Base-by-base conservation (phyloP, 192 early-diverging fungal species). In the Phlyctochytrium bullatum region DNA sequence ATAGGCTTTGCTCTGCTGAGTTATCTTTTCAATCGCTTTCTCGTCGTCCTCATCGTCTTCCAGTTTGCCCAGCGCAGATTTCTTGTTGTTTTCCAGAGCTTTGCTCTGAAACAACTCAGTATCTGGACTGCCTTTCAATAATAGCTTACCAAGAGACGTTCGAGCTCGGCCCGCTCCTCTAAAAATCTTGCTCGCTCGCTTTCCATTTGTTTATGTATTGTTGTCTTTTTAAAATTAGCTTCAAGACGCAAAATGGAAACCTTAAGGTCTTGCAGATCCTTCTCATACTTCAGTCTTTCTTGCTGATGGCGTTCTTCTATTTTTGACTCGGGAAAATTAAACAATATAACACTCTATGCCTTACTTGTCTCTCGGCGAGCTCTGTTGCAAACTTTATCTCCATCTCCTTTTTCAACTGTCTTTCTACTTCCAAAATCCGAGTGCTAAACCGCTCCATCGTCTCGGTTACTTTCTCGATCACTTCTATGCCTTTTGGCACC, bases 11-110 rank as follows among this genome's bases (percentile, higher is more conserved):
- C 10, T 6, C 12, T 57, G 10, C 33, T 62, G 10, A 56, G 16
- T 10, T 12, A 35, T 20, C 16, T 17, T 16, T 12, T 36, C 33
- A 17, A 20, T 40, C 1, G 23, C 32, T 14, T 40, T 31, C 25
- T 72, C 70, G 32, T 75, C 74, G 61, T 76, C 74, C 33, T 71
- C 69, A 29, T 75, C 74, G 61, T 76, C 74, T 40, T 76, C 74
- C 10, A 76, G 54, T 3, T 30, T 28, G 32, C 68, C 76, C 47
- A 71, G 51, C 27, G 64, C 64, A 2, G 71, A 67, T 25, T 33
- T 23, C 23, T 51, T 62, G 14, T 58, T 57, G 29, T 1, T 31
- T 2, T 34, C 29, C 24, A 58, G 4, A n/a, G 24, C 34, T 36
- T 76, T 36, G 25, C 35, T 61, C 66, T 64, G 47, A 25, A 30